A percentile compares a stretch with the other conserved stretches of the same genome.
phyloP scores from a whole-genome alignment of 2,329 filamentous ascomycete genomes.

The Stachybotrys elegans region DNA sequence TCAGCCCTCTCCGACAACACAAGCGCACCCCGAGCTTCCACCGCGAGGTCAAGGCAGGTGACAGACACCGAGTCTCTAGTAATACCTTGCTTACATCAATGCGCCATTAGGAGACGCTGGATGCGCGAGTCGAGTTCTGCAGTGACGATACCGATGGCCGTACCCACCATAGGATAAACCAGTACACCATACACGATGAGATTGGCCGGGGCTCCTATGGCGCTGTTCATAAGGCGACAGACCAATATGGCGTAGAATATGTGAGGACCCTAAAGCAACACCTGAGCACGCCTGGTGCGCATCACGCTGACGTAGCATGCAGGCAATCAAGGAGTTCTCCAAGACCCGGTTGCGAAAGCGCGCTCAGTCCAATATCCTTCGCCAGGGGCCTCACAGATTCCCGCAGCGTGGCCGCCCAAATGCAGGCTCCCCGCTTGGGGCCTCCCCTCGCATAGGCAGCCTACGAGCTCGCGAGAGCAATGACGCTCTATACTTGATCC shows the following conservation, averaged over 20 bases:
- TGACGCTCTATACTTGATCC: slow-evolving; percentile 77
- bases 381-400: slow-evolving; percentile 34
- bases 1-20: slow-evolving; percentile 54
- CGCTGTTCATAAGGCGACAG: slow-evolving; percentile 81
- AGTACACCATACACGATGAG: slow-evolving; percentile 90
- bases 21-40: slow-evolving; percentile 52
- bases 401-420: slow-evolving; percentile 22
- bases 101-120: slow-evolving; percentile 74
- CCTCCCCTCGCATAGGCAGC: slow-evolving; percentile 18
- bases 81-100: slow-evolving; percentile 6
- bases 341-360: slow-evolving; percentile 86
- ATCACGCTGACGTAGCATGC: slow-evolving; percentile 9
- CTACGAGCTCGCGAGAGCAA: slow-evolving; percentile 51
- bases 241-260: slow-evolving; percentile 91
- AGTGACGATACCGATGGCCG: slow-evolving; percentile 79
- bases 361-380: slow-evolving; percentile 82
- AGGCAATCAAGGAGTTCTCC: slow-evolving; percentile 98
- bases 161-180: slow-evolving; percentile 84
- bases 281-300: slow-evolving; percentile 2
- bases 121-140: slow-evolving; percentile 81
- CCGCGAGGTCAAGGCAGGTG: slow-evolving; percentile 50
- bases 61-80: background rate
- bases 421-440: slow-evolving; percentile 12
- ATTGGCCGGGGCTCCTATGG: slow-evolving; percentile 97
- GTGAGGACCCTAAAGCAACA: slow-evolving; percentile 47